phyloP scores from a whole-genome alignment of 2,329 filamentous ascomycete species.

The Penicillium sp. region DNA sequence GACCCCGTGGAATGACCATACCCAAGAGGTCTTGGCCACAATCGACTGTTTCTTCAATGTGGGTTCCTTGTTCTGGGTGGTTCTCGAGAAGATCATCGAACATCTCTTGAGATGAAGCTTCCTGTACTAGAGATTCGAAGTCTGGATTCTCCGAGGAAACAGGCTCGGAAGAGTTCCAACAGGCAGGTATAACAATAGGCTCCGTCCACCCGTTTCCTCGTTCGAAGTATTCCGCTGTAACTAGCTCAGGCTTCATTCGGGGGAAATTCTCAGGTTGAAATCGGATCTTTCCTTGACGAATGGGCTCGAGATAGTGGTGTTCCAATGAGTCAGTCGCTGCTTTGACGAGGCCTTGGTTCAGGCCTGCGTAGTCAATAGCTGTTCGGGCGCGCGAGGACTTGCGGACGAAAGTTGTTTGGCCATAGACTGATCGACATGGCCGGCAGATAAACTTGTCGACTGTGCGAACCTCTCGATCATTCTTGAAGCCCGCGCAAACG shows the following conservation, averaged over 20 bases:
- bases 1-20: slow-evolving; percentile 64
- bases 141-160: slow-evolving; percentile 23
- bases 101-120: slow-evolving; percentile 40
- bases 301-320: slow-evolving; percentile 66
- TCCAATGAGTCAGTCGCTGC: slow-evolving; percentile 63
- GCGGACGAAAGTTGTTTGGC: slow-evolving; percentile 64
- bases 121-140: slow-evolving; percentile 31
- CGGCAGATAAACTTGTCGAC: slow-evolving; percentile 68
- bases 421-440: slow-evolving; percentile 58
- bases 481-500: slow-evolving; percentile 65
- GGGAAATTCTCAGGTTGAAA: slow-evolving; percentile 63
- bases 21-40: slow-evolving; percentile 64
- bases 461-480: slow-evolving; percentile 60
- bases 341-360: slow-evolving; percentile 65
- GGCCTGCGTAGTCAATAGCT: slow-evolving; percentile 65
- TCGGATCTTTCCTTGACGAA: slow-evolving; percentile 62
- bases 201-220: slow-evolving; percentile 62
- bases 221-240: slow-evolving; percentile 63
- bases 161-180: slow-evolving; percentile 56
- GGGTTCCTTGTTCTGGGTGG: slow-evolving; percentile 25
- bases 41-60: slow-evolving; percentile 50
- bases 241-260: slow-evolving; percentile 61
- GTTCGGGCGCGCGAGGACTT: slow-evolving; percentile 65
- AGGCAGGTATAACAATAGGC: slow-evolving; percentile 64
- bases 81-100: slow-evolving; percentile 41